Base-by-base conservation (phyloP, 2,329 filamentous ascomycete genomes). In the Penicillium sp. region DNA sequence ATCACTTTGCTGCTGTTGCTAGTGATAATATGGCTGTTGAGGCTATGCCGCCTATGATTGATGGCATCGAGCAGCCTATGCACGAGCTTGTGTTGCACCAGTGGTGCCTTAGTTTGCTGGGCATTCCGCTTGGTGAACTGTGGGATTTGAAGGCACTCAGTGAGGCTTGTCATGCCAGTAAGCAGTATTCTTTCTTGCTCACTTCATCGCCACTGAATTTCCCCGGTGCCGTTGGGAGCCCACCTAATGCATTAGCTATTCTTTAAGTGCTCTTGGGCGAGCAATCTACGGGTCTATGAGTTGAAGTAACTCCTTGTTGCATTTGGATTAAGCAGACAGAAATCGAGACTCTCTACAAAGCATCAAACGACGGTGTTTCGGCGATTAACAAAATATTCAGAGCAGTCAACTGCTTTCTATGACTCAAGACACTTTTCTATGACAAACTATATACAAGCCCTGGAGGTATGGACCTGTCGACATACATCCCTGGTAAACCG, bases 111-210 rank as follows among this genome's bases (percentile, higher is more conserved):
- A 58, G 63, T 26, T 50, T 72, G 35, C 71, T 71, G 28, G 73
- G 73, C 0, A 67, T 72, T 63, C 66, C 67, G 2, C 72, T 76
- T 43, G 73, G 73, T 2, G 73, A 75, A 51, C 57, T 75, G 31
- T 75, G 72, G 68, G 69, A 72, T 58, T 53, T 75, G 13, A 69
- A 75, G 47, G 62, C 53, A 1, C 53, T 76, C 49, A 62, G 64
- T 1, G 61, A 69, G 51, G 57, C 66, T 21, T 74, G 72, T 49
- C 53, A 60, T 49, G 64, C 61, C 53, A 52, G 65, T 53, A 53
- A 60, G n/a, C 56, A 70, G 40, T 75, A 70, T 59, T 67, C 61
- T 1, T 76, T 76, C 56, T 64, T 76, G 43, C 57, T 76, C 29
- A 71, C 73, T 5, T 72, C 67, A 46, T 60, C 60, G 29, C 73